Percentiles rank a stretch among this genome's conserved stretches.
Conservation (phyloP, 2,329 filamentous ascomycete species). For the Juglanconis sp. region DNA sequence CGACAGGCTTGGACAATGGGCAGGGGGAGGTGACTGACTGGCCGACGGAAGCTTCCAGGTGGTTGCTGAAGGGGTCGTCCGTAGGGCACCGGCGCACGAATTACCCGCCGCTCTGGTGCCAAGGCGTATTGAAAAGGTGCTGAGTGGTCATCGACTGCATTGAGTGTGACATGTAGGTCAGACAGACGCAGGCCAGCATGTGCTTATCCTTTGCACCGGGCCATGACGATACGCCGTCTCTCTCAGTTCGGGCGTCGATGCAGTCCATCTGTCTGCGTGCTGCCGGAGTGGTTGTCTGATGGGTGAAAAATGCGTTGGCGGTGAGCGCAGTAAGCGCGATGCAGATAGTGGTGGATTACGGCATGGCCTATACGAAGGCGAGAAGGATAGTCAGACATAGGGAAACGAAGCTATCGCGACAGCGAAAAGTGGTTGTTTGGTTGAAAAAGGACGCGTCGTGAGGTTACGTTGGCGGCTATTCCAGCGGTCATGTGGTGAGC, state of each 20-base stretch:
- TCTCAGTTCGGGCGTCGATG: not conserved
- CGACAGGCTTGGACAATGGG: not conserved
- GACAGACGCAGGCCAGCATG: not conserved
- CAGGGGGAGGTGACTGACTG: not conserved
- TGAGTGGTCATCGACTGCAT: not conserved
- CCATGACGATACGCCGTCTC: not conserved
- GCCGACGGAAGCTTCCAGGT: not conserved
- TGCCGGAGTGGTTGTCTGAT: not conserved
- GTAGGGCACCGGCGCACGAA: not conserved
- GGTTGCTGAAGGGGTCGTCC: not conserved
- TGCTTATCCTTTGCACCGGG: not conserved
- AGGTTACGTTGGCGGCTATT: constrained; percentile 18
- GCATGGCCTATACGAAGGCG: not conserved
- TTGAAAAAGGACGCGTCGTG: not conserved
- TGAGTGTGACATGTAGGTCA: not conserved
- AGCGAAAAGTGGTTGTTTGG: constrained; percentile 1
- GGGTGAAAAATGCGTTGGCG: not conserved
- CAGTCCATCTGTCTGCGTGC: not conserved
- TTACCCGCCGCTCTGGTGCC: not conserved
- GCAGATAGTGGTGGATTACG: not conserved
- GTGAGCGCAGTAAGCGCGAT: not conserved
- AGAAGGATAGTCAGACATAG: not conserved
- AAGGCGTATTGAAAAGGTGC: not conserved
- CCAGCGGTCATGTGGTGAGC: not conserved
- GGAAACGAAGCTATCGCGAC: not conserved